Conservation (phyloP, 805 yeast species). For the Lipomyces sp. region DNA sequence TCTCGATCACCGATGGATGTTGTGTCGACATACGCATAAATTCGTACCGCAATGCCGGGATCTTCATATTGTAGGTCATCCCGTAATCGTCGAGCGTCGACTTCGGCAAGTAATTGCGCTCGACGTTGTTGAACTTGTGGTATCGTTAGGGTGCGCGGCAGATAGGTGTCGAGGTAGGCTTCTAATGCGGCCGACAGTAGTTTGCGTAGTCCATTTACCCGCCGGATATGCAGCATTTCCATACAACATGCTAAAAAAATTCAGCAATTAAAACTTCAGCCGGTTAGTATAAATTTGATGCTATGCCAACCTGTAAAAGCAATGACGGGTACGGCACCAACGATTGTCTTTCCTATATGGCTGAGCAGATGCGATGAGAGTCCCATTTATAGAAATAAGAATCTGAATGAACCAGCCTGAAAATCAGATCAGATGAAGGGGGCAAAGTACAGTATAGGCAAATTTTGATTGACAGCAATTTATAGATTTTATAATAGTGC, state of each 20-base stretch:
- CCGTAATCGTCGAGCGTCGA: background rate
- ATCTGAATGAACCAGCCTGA: too few species aligned
- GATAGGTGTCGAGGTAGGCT: background rate
- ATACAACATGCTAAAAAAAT: background rate
- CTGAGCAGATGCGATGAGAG: slow-evolving; percentile 1
- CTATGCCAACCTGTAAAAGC: background rate
- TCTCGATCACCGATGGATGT: background rate
- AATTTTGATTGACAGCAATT: background rate
- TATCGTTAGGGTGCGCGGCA: background rate
- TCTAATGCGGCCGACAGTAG: slow-evolving; percentile 2
- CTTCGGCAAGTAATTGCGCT: background rate
- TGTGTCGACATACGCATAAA: background rate
- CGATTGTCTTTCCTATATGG: background rate
- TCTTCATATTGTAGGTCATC: background rate
- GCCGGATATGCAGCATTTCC: background rate
- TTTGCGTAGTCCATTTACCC: background rate
- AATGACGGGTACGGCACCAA: background rate
- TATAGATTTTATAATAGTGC: background rate
- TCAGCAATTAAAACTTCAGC: background rate
- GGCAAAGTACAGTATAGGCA: background rate
- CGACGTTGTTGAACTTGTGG: background rate
- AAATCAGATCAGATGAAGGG: background rate
- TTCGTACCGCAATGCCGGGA: background rate
- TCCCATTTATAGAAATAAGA: background rate
- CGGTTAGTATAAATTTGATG: background rate